Base-by-base conservation (phyloP, 73 alveolate species). In the Paramecium caudatum region DNA sequence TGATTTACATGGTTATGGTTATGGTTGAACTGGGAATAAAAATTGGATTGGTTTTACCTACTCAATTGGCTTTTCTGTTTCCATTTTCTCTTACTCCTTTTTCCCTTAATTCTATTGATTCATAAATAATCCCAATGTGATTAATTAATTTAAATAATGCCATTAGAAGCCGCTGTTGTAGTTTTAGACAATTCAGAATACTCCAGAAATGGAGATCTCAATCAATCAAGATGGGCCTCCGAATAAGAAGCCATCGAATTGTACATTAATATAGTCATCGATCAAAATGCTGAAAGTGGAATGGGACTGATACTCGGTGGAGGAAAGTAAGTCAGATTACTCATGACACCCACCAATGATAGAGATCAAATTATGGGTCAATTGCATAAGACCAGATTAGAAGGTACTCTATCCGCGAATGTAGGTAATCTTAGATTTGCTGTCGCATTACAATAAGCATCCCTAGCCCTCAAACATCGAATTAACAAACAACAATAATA, bases 261-360 rank as follows among this genome's bases (percentile, higher is more conserved):
- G 47, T 83, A 96, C 43, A 94, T 95, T 36, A 96, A 96, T 47
- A 94, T 96, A 47, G 95, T 96, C 50, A 94, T 97, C 36, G 92
- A 91, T 49, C 82, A 91, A 81, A 97, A 95, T 90, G 97, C 97
- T 43, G 99, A 96, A 90, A 96, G 96, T 78, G 96, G 99, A 50
- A 92, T 97, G 41, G 99, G 99, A 17, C 85, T 97, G 34, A 90
- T 97, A 94, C 83, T 97, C n/a, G 94, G 95, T 96, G 98, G 99
- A 0, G 99, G 99, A 16, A 94, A 94, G 47, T 90, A 98, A 62
- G 98, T 95, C 17, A 98, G 96, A 33, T 93, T 96, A 43, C 62
- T 92, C 46, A 91, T 94, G 41, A 92, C 99, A 21, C 96, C 97
- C 78, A 97, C 98, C 4, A 95, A 93, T 68, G 99, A 97, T 92